phyloP scores from a whole-genome alignment of 1,284 basidiomycete species.

The Cystobasidium slooffiae region DNA sequence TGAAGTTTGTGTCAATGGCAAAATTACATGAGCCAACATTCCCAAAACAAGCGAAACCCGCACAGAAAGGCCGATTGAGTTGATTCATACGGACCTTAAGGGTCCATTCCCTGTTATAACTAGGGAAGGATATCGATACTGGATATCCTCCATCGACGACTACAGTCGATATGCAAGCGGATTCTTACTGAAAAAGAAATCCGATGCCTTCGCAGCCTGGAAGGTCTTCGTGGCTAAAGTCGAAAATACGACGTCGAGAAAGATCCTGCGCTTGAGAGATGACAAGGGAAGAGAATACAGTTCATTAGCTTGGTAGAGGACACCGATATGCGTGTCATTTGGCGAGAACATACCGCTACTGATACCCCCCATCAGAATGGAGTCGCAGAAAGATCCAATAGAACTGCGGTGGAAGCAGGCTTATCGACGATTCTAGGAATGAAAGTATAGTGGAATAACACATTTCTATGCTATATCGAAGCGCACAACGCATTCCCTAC shows the following conservation, averaged over 20 bases:
- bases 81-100: not conserved
- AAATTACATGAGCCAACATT: no score
- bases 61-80: no score
- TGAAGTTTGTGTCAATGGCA: no score
- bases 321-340: not conserved
- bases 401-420: not conserved
- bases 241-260: not conserved
- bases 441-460: slow-evolving; percentile 1
- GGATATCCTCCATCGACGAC: not conserved
- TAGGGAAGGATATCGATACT: slow-evolving; percentile 1
- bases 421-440: not conserved
- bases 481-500: not conserved
- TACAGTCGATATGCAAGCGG: not conserved
- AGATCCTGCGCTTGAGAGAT: not conserved
- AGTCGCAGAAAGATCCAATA: not conserved
- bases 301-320: not conserved
- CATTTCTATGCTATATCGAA: slow-evolving; percentile 1
- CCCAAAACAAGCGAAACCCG: no score
- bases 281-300: slow-evolving; percentile 1
- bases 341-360: not conserved
- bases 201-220: not conserved
- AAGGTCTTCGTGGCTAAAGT: not conserved
- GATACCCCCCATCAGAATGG: slow-evolving; percentile 5
- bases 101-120: not conserved
- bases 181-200: not conserved